Base-by-base conservation (phyloP, 116 monocot genomes). In the Cymodocea nodosa region DNA sequence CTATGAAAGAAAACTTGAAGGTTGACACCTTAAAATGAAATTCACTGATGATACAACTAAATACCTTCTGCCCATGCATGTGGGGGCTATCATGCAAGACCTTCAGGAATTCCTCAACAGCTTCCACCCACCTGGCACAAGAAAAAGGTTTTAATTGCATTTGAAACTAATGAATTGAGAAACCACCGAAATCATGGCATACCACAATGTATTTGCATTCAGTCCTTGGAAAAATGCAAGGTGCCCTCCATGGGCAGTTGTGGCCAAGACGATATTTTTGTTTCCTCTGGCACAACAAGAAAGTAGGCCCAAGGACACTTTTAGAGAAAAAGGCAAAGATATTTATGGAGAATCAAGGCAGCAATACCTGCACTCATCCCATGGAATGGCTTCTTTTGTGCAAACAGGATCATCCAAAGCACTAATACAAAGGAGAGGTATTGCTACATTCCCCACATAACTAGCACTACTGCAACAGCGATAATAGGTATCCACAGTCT, bases 401-500 rank as follows among this genome's bases (percentile, higher is more conserved):
- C 98, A 98, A 52, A 98, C 67, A 23, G 98, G 98, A 76, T 98
- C 98, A 81, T 98, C 98, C 54, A 98, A 72, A 69, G 98, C 85
- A 74, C 84, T 86, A 65, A 92, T 66, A 60, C 98, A 98, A 6
- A 98, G 79, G 65, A 98, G 56, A 48, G 98, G 98, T 5, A 98
- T 67, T 55, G 82, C 66, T 50, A 98, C 84, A 57, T 77, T 79
- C 35, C 65, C 76, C 50, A 92, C 69, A 68, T 68, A 92, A 75
- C 66, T 80, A 40, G 62, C 92, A 79, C 89, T 86, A 76, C 89
- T 92, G 58, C 84, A 88, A 23, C 69, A 65, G 52, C 92, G 83
- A 53, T 98, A 98, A 64, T 82, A 98, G 52, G 89, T 89, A 76
- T 98, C 98, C 35, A 88, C 98, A 53, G 98, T 98, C 98, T 98